Evolutionary conservation across 257 asterid genomes (phyloP).

Genomic region (Lavandula angustifolia): DNA sequence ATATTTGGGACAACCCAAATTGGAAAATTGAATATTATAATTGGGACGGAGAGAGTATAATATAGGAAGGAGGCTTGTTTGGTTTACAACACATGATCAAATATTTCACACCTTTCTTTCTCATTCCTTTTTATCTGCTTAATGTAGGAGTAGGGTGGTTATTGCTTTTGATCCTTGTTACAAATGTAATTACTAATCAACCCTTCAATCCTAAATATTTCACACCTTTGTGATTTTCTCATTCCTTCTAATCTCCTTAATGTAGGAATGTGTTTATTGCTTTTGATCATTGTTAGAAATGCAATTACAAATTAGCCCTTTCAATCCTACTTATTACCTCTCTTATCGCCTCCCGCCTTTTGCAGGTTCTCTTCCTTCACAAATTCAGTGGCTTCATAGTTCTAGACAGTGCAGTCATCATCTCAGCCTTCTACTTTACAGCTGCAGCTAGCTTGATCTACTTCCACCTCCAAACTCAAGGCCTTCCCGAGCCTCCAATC

Average conservation of each 20-base stretch:
- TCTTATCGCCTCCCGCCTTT: background rate
- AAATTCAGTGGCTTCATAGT: conserved; percentile 61
- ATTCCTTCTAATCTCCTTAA: background rate
- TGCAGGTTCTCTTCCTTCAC: conserved; percentile 68
- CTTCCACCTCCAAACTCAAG: conserved; percentile 44
- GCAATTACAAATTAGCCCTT: background rate
- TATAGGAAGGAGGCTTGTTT: too few species aligned
- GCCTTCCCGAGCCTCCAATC: conserved; percentile 50
- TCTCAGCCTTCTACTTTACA: conserved; percentile 45
- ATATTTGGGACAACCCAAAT: too few species aligned
- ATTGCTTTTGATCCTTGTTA: background rate
- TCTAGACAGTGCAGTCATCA: conserved; percentile 40
- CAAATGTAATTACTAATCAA: background rate
- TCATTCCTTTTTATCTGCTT: too few species aligned
- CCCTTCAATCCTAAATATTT: background rate
- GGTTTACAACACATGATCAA: too few species aligned
- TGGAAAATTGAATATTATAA: too few species aligned
- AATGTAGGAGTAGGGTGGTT: too few species aligned
- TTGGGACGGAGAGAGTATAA: too few species aligned
- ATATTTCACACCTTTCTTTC: too few species aligned
- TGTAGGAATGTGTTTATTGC: background rate
- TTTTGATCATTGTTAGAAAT: conserved; percentile 9
- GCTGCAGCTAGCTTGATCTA: conserved; percentile 47
- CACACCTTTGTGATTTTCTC: background rate
- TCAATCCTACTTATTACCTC: background rate